phyloP scores from a whole-genome alignment of 2,329 filamentous ascomycete species.

The Clonostachys rhizophaga region DNA sequence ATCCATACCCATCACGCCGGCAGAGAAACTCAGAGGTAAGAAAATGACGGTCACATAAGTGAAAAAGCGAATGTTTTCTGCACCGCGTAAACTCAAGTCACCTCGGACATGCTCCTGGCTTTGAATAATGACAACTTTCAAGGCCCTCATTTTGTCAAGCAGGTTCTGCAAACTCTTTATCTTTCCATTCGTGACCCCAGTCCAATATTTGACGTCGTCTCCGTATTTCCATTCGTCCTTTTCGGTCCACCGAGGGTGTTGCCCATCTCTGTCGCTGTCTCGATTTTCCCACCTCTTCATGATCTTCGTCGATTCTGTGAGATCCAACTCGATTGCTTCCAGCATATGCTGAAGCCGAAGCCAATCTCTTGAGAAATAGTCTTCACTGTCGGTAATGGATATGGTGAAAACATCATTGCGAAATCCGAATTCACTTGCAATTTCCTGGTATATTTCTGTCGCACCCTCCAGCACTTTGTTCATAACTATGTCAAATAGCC shows the following conservation, averaged over 20 bases:
- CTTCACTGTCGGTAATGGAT: not conserved
- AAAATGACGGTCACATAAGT: conserved; percentile 27
- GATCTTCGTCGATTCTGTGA: not conserved
- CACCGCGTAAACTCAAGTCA: conserved; percentile 6
- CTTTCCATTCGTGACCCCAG: no score
- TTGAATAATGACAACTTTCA: not conserved
- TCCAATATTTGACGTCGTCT: not conserved
- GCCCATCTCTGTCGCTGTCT: conserved; percentile 14
- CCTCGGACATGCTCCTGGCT: conserved; percentile 4
- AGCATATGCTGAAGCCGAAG: not conserved
- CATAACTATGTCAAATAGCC: not conserved
- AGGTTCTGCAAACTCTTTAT: no score
- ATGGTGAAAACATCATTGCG: not conserved
- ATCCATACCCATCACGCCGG: conserved; percentile 22
- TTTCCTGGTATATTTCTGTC: not conserved
- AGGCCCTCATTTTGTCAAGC: not conserved
- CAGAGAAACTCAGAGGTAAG: conserved; percentile 20
- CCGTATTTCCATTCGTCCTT: conserved; percentile 22
- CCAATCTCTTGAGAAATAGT: conserved; percentile 1
- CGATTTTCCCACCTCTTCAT: conserved; percentile 12
- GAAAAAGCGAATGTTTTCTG: conserved; percentile 21
- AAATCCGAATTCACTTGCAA: not conserved
- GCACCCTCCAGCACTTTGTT: not conserved
- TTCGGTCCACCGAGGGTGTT: conserved; percentile 20
- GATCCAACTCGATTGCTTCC: not conserved